Evolutionary conservation across 2,329 filamentous ascomycete genomes (phyloP).

Genomic region (Dactylella cylindrospora): DNA sequence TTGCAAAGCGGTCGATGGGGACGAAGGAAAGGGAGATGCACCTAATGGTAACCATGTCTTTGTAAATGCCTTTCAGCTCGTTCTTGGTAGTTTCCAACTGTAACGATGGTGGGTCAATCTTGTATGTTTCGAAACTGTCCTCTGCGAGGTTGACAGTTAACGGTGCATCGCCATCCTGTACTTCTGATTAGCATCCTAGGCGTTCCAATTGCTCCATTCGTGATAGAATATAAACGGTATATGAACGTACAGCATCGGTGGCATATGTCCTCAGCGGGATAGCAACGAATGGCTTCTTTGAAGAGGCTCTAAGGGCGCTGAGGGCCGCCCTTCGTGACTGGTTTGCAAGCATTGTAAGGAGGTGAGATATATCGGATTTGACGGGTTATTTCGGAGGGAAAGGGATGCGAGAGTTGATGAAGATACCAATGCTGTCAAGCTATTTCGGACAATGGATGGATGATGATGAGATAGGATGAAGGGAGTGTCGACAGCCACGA

Average conservation of each 20-base stretch:
- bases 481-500: not conserved
- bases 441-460: not conserved
- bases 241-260: too few relatives aligned
- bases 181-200: not conserved
- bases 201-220: not conserved
- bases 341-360: slow-evolving; percentile 38
- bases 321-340: slow-evolving; percentile 38
- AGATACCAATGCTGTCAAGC: not conserved
- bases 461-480: not conserved
- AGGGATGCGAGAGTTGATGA: not conserved
- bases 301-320: slow-evolving; percentile 34
- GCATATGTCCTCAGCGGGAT: slow-evolving; percentile 18
- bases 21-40: slow-evolving; percentile 58
- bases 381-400: not conserved
- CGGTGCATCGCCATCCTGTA: slow-evolving; percentile 84
- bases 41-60: slow-evolving; percentile 93
- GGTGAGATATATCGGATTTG: slow-evolving; percentile 1
- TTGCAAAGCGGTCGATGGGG: not conserved
- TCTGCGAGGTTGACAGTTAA: slow-evolving; percentile 92
- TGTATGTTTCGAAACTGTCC: slow-evolving; percentile 99
- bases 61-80: slow-evolving; percentile 98
- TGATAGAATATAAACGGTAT: too few relatives aligned
- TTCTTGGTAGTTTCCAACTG: slow-evolving; percentile 92
- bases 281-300: slow-evolving; percentile 32
- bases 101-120: slow-evolving; percentile 94